Percentiles rank a stretch among this genome's conserved stretches.
Conservation (phyloP, 768 basidiomycete genomes). For the Boletus rufocinnamomeus region DNA sequence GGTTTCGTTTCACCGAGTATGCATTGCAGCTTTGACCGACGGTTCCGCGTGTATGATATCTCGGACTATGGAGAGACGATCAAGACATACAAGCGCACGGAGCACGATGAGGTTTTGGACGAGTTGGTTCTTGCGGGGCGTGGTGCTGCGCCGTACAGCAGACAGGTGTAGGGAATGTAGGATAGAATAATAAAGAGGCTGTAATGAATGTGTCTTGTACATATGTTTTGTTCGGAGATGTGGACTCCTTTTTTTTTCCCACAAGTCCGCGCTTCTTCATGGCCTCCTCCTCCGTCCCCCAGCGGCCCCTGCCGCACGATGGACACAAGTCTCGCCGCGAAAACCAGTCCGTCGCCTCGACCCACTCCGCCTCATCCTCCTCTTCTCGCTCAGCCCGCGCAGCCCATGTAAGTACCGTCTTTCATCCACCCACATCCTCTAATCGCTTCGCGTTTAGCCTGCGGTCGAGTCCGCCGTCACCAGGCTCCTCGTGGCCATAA, state of each 20-base stretch:
- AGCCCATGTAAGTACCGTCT: conserved; percentile 29
- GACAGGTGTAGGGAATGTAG: neutral
- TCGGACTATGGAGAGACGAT: conserved; percentile 92
- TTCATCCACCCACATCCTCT: neutral
- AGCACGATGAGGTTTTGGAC: conserved; percentile 67
- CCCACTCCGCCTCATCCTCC: conserved; percentile 37
- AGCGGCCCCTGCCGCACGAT: conserved; percentile 23
- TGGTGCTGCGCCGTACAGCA: conserved; percentile 41
- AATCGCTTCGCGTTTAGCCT: conserved; percentile 44
- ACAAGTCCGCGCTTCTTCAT: conserved; percentile 14
- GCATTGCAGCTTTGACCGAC: conserved; percentile 72
- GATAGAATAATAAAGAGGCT: neutral
- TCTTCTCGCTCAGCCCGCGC: conserved; percentile 25
- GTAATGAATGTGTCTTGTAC: neutral
- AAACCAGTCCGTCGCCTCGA: conserved; percentile 53
- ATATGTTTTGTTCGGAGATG: neutral
- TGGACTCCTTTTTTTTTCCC: conserved; percentile 10
- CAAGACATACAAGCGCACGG: conserved; percentile 80
- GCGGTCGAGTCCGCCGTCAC: conserved; percentile 92
- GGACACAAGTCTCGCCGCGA: conserved; percentile 54
- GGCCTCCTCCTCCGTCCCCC: conserved; percentile 25
- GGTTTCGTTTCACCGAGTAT: conserved; percentile 1
- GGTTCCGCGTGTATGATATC: conserved; percentile 87
- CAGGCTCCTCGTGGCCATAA: conserved; percentile 89
- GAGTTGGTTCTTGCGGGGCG: conserved; percentile 60